Conservation (phyloP, 2,329 filamentous ascomycete species). For the Xylaria digitata region DNA sequence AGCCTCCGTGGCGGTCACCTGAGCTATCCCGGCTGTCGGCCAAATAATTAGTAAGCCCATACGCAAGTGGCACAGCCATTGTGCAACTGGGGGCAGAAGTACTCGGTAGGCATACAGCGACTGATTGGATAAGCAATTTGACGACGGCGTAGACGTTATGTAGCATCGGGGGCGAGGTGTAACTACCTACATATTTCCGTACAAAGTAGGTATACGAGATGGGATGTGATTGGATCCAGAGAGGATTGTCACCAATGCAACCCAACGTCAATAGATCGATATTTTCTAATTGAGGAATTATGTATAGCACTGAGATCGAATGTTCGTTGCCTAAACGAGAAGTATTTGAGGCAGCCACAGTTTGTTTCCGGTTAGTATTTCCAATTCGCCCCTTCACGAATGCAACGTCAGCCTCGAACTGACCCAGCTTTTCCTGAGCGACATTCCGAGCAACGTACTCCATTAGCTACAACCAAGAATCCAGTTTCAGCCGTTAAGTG, state of each 20-base stretch:
- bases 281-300: background rate
- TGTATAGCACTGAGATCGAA: constrained; percentile 8
- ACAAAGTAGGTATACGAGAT: constrained; percentile 16
- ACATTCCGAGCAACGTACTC: constrained; percentile 3
- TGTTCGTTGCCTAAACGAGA: constrained; percentile 2
- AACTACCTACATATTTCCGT: background rate
- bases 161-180: constrained; percentile 1
- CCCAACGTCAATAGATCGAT: constrained; percentile 8
- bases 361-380: constrained; percentile 12
- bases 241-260: background rate
- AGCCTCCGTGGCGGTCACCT: background rate
- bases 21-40: background rate
- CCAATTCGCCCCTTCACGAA: background rate
- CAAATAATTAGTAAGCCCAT: background rate
- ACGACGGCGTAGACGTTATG: background rate
- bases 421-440: background rate
- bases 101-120: background rate
- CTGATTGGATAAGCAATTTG: background rate
- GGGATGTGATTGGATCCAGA: constrained; percentile 1
- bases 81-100: constrained; percentile 3
- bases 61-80: background rate
- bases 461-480: constrained; percentile 7
- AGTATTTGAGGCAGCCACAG: constrained; percentile 6
- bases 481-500: constrained; percentile 13
- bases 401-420: constrained; percentile 8